Percentiles rank a stretch among this genome's conserved stretches.
These are phyloP conservation scores for Fusarium gaditjirri DNA, from an alignment of 2,329 filamentous ascomycete species.

Conservation along the genomic window DNA sequence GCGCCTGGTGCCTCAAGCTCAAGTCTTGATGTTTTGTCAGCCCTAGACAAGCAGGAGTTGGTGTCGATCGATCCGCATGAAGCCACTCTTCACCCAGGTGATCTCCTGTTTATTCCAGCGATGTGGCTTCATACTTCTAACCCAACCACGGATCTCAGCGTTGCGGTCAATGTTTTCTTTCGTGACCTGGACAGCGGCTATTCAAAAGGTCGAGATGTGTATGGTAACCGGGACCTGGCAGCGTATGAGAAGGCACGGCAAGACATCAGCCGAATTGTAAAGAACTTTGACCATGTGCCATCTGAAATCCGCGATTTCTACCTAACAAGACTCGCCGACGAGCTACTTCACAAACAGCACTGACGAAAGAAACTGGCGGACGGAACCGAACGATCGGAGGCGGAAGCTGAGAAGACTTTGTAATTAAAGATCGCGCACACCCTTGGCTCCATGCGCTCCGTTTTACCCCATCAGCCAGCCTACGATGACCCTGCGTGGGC, in stretches of 20 bases:
- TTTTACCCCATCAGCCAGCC: background rate
- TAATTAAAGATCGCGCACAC: background rate
- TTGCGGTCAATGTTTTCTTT: conserved; percentile 94
- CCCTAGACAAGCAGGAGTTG: conserved; percentile 54
- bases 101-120: conserved; percentile 82
- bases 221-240: conserved; percentile 86
- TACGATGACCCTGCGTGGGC: conserved; percentile 2
- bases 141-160: conserved; percentile 67
- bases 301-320: conserved; percentile 78
- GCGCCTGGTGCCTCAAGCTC: conserved; percentile 84
- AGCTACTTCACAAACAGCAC: conserved; percentile 58
- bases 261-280: conserved; percentile 74
- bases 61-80: conserved; percentile 71
- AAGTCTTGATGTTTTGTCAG: conserved; percentile 75
- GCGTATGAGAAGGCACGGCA: conserved; percentile 84
- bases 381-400: background rate
- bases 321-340: conserved; percentile 74
- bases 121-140: conserved; percentile 85
- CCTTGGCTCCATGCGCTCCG: background rate
- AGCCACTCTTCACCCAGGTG: conserved; percentile 73
- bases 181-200: conserved; percentile 75
- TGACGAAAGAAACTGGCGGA: conserved; percentile 4
- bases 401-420: conserved; percentile 2
- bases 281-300: conserved; percentile 72
- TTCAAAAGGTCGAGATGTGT: conserved; percentile 81